phyloP scores from a whole-genome alignment of 352 stramenopile genomes.

The Phytophthora pluvialis region DNA sequence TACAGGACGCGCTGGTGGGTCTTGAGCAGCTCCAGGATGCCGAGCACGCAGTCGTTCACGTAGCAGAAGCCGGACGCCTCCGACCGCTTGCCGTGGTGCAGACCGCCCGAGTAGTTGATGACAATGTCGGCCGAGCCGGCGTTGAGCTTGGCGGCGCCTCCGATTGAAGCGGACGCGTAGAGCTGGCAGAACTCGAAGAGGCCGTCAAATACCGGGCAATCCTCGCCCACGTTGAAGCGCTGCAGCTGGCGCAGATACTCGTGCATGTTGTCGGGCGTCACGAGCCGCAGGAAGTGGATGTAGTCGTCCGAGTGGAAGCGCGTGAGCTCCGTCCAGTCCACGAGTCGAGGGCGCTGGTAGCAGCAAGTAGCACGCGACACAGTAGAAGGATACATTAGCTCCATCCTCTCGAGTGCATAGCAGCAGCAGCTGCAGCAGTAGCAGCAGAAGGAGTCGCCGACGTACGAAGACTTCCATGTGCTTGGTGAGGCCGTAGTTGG shows the following conservation, averaged over 20 bases:
- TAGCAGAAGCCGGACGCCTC: slow-evolving; percentile 99
- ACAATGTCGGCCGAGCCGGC: slow-evolving; percentile 96
- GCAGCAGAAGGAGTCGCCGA: slow-evolving; percentile 7
- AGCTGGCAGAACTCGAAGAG: slow-evolving; percentile 99
- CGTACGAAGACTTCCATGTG: slow-evolving; percentile 99
- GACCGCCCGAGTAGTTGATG: slow-evolving; percentile 99
- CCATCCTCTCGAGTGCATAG: neutral
- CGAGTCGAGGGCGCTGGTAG: slow-evolving; percentile 90
- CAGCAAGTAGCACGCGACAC: neutral
- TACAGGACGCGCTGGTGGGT: slow-evolving; percentile 97
- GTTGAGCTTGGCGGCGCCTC: slow-evolving; percentile 96
- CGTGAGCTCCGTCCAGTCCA: slow-evolving; percentile 97
- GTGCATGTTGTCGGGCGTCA: slow-evolving; percentile 99
- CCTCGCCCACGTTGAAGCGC: slow-evolving; percentile 98
- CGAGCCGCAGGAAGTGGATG: slow-evolving; percentile 98
- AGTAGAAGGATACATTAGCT: slow-evolving; percentile 13
- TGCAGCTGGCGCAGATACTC: slow-evolving; percentile 95
- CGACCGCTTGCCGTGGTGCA: slow-evolving; percentile 99
- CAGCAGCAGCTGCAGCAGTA: too few species aligned
- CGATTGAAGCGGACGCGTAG: slow-evolving; percentile 97
- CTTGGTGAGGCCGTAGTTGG: slow-evolving; percentile 99
- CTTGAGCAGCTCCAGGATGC: slow-evolving; percentile 98
- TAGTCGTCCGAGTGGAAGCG: slow-evolving; percentile 99
- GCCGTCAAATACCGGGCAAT: slow-evolving; percentile 99
- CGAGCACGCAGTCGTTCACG: slow-evolving; percentile 99